Evolutionary conservation across 768 basidiomycete genomes (phyloP).

Genomic region (Amanita thiersii): DNA sequence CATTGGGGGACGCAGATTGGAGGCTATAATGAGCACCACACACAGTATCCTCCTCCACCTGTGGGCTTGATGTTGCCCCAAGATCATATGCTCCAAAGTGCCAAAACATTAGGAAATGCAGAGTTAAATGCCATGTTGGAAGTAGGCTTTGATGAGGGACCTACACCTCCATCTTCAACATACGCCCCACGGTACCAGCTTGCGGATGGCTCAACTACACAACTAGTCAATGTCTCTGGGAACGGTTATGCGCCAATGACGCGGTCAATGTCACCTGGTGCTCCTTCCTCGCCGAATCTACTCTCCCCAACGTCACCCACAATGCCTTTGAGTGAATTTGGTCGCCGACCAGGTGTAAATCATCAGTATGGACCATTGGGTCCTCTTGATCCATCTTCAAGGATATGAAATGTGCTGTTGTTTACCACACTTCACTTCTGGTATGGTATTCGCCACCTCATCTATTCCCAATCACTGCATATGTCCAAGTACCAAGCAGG

Average conservation of each 20-base stretch:
- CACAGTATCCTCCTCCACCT: constrained; percentile 79
- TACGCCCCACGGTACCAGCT: constrained; percentile 56
- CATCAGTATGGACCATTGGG: constrained; percentile 46
- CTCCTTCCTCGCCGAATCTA: constrained; percentile 19
- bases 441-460: no score
- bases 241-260: constrained; percentile 54
- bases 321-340: constrained; percentile 12
- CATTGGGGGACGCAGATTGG: constrained; percentile 96
- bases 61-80: constrained; percentile 49
- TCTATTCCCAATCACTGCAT: no score
- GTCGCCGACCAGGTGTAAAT: constrained; percentile 12
- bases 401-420: constrained; percentile 29
- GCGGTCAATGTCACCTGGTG: constrained; percentile 38
- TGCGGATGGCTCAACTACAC: constrained; percentile 42
- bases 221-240: constrained; percentile 29
- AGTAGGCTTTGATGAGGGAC: constrained; percentile 74
- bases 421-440: constrained; percentile 12
- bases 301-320: constrained; percentile 35
- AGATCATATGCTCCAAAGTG: constrained; percentile 25
- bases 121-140: constrained; percentile 94
- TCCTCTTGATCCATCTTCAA: constrained; percentile 53
- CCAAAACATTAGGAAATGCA: constrained; percentile 50
- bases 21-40: constrained; percentile 83
- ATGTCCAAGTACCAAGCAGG: neutral
- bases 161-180: constrained; percentile 37